Conservation (phyloP, 441 rosid species). For the Gossypium trilobum region DNA sequence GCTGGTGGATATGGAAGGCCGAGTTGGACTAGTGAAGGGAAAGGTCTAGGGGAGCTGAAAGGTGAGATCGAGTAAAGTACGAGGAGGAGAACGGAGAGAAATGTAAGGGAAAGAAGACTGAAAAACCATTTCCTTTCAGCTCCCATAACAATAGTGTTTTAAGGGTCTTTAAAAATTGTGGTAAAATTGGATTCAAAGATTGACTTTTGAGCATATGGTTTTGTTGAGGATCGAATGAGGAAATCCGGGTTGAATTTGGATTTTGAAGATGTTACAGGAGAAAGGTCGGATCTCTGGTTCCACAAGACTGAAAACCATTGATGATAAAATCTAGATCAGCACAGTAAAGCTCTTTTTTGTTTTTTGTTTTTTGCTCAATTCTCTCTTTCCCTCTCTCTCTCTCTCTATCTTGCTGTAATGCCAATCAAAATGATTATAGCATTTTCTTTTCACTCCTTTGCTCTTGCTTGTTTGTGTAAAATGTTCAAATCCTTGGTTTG, state of each 20-base stretch:
- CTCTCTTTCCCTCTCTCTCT: not conserved
- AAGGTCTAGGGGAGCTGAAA: conserved; percentile 52
- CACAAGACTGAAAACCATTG: conserved; percentile 4
- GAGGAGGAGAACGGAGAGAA: conserved; percentile 55
- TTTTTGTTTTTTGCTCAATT: not conserved
- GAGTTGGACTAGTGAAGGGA: conserved; percentile 62
- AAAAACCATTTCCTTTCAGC: conserved; percentile 87
- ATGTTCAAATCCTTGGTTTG: not conserved
- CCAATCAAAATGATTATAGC: not conserved
- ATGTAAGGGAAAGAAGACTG: conserved; percentile 71
- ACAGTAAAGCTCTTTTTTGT: conserved; percentile 3
- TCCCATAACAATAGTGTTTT: conserved; percentile 40
- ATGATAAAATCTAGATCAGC: conserved; percentile 12
- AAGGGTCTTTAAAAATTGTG: not conserved
- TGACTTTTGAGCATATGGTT: conserved; percentile 23
- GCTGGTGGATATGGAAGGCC: conserved; percentile 81
- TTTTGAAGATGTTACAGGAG: not conserved
- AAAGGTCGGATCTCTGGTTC: not conserved
- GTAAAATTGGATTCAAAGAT: conserved; percentile 10
- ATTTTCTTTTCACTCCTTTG: not conserved
- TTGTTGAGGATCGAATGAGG: not conserved
- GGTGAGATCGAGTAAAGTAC: conserved; percentile 66
- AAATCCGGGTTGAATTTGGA: not conserved
- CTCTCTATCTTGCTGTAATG: not conserved
- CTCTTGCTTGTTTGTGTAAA: not conserved